Evolutionary conservation across 2,329 filamentous ascomycete species (phyloP), one percentile per base, ranked within the genome.

Genomic region (Diplodia mutila): DNA sequence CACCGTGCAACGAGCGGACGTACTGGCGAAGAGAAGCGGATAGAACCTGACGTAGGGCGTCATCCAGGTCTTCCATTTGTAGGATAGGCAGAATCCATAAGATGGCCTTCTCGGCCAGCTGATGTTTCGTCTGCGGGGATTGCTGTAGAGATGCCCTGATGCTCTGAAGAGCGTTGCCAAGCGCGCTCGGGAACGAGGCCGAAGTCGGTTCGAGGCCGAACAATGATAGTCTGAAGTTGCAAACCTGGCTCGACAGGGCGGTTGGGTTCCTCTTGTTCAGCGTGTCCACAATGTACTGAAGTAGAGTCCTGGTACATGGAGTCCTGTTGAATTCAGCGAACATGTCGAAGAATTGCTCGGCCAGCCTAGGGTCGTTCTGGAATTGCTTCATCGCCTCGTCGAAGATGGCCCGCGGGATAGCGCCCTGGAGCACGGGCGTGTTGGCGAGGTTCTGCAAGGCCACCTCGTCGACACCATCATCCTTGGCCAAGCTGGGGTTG

Each of bases 341-440:
- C 80, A 96, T 86, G 73, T 91, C 83, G 79, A 95, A 98, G 80
- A 97, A 97, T 25, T 86, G 81, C 73, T 90, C 89, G 3, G 89
- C 92, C 7, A 93, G 84, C 0, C 83, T 81, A 1, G 88, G 80
- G 69, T 86, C 87, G 76, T 90, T 88, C 71, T 91, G 89, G 64
- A 91, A 86, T 73, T 97, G 90, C 77, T 91, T 92, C 81, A 89
- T 89, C 6, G 93, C 90, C 25, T 92, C 88, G 74, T 97, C 93
- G 75, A 97, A 97, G 57, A 99, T 92, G 48, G 94, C 93, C 67
- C 93, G 86, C 1, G 95, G 94, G 72, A 99, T 97, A 18, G 93
- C 95, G n/a, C 95, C 95, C 69, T 91, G 92, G 70, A 97, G 85
- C 11, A 93, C 93, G 4, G 94, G 93, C 57, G 93, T 94, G 67